Evolutionary conservation across 176 grass and related monocot species (phyloP), one percentile per base, ranked within the genome.

Genomic region (Cymbopogon citratus): DNA sequence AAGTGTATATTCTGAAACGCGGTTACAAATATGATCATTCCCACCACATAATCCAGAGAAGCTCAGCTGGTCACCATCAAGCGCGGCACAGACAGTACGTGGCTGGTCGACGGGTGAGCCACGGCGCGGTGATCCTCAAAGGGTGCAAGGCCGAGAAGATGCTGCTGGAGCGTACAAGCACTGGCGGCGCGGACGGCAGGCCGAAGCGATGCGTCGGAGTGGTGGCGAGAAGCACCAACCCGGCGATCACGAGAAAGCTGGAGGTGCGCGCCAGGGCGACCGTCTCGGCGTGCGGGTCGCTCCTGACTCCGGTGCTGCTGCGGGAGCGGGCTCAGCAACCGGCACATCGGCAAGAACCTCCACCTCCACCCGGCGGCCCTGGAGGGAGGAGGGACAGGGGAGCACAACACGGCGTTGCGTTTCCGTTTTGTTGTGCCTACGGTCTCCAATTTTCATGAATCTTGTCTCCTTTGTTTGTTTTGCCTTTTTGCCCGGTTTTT

Each of bases 271-370:
- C 92, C 34, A 91, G 63, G 24, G 95, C 75, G 41, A 98, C 90
- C 41, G 29, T 98, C 13, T 86, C 95, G 0, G 84, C 90, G 26
- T 83, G 87, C 77, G 95, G 92, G 13, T 82, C 92, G 54, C 86
- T 98, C 7, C 80, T 84, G 40, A 43, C 40, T 9, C 92, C 95
- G 24, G 88, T 91, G 35, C 71, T 98, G 44, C 89, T 98, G 33
- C 24, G 38, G 62, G 41, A 98, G 92, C 79, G 95, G 95, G 12
- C 85, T 98, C 9, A 84, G 27, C 45, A 95, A 98, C 81, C 88
- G n/a, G 24, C 91, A 94, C 91, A 98, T 98, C 21, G 95, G 95
- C 38, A 92, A 75, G 76, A 86, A 98, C 76, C 90, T 98, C 18
- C 95, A 88, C 78, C 91, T 98, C 38, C 95, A 98, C 81, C 95